A percentile compares a stretch with the other conserved stretches of the same genome.
These are phyloP conservation scores for Pelargonium citronellum DNA, from an alignment of 441 rosid species.

Conservation along the genomic window DNA sequence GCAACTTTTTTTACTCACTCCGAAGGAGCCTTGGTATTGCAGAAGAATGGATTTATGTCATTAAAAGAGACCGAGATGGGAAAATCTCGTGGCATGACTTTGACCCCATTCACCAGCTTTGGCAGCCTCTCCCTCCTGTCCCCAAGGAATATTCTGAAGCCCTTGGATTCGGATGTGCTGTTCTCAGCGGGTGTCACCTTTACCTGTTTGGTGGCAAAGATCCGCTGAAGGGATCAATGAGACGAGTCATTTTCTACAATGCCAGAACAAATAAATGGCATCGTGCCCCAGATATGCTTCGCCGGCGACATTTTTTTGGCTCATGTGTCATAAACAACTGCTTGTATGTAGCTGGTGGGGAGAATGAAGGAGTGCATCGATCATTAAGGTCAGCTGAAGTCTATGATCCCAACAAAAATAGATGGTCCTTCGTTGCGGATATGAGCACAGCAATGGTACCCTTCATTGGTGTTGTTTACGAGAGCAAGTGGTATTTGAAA, in stretches of 20 bases:
- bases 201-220: constrained; percentile 57
- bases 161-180: constrained; percentile 53
- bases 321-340: constrained; percentile 55
- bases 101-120: constrained; percentile 48
- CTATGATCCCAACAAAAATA: constrained; percentile 51
- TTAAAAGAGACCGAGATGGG: constrained; percentile 47
- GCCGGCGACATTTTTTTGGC: constrained; percentile 45
- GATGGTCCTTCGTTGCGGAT: constrained; percentile 47
- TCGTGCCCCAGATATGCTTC: constrained; percentile 55
- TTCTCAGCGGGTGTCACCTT: constrained; percentile 51
- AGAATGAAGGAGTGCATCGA: constrained; percentile 44
- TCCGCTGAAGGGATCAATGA: constrained; percentile 45
- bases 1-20: constrained; percentile 46
- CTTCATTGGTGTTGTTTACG: constrained; percentile 45
- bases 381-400: constrained; percentile 47
- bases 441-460: constrained; percentile 55
- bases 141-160: constrained; percentile 51
- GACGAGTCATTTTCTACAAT: constrained; percentile 46
- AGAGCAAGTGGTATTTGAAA: constrained; percentile 47
- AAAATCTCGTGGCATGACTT: constrained; percentile 57
- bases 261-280: constrained; percentile 54
- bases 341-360: constrained; percentile 55
- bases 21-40: constrained; percentile 47
- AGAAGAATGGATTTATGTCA: constrained; percentile 50
- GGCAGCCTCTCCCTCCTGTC: constrained; percentile 54